Evolutionary conservation across 1,284 basidiomycete species (phyloP).

Genomic region (Cryptococcus sp.): DNA sequence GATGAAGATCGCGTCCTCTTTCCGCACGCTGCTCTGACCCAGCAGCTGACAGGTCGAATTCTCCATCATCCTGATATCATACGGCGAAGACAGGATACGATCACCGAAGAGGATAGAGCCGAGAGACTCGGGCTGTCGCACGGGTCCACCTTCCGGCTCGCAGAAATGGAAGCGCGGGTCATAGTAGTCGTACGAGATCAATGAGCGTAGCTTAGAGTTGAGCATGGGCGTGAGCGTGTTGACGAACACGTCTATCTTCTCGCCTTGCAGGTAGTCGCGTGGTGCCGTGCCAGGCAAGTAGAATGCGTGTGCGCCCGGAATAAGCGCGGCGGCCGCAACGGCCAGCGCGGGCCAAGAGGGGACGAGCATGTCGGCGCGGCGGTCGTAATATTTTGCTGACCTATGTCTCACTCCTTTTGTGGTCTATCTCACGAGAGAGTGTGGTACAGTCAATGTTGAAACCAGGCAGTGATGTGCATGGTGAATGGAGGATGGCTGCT

Average conservation of each 20-base stretch:
- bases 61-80: constrained; percentile 59
- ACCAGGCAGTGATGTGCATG: too few species aligned
- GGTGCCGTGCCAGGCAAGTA: constrained; percentile 77
- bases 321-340: constrained; percentile 10
- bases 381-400: too few species aligned
- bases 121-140: constrained; percentile 81
- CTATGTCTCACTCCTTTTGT: too few species aligned
- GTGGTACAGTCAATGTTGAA: too few species aligned
- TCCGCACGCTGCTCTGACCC: constrained; percentile 66
- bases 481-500: too few species aligned
- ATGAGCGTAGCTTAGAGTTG: constrained; percentile 68
- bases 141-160: constrained; percentile 70
- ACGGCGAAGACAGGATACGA: constrained; percentile 88
- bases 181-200: constrained; percentile 45
- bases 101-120: constrained; percentile 96
- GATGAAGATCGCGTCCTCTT: constrained; percentile 80
- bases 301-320: constrained; percentile 58
- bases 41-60: constrained; percentile 70
- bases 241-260: constrained; percentile 70
- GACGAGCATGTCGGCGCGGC: constrained; percentile 17
- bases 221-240: constrained; percentile 87
- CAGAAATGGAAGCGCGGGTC: constrained; percentile 77
- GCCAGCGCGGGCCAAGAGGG: constrained; percentile 15
- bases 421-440: too few species aligned
- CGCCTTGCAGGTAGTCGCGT: constrained; percentile 68